Base-by-base conservation (phyloP, 2,329 filamentous ascomycete species). In the Neofusicoccum sp. region DNA sequence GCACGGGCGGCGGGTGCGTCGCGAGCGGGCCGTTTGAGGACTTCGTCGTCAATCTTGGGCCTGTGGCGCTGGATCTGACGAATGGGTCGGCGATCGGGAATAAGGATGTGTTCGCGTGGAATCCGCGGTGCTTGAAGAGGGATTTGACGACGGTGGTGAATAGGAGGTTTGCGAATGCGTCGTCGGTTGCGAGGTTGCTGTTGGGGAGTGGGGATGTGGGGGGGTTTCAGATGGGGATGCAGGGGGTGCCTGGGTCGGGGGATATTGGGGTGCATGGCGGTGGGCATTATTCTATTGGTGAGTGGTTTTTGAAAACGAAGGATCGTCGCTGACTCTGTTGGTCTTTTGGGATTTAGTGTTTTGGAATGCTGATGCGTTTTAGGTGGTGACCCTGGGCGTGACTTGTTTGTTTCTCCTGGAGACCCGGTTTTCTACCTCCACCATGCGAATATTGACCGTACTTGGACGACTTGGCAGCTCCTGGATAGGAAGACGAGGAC, bases 1-100 rank as follows among this genome's bases (percentile, higher is more conserved):
- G 83, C 16, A 77, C 78, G 0, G 85, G 85, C 11, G 84, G 84
- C 39, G 85, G 84, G 1, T 87, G 84, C 68, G 76, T 87, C 4
- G 76, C 71, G 14, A 77, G 74, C 0, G 84, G 84, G 0, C 83
- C 83, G 0, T 84, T 85, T 72, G 79, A 76, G 67, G 75, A 84
- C 67, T 74, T 67, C 66, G 66, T 65, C 1, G 76, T 80, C 37
- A 79, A 78, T 63, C 74, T 81, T 0, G 84, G 84, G 0, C 85
- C 85, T 1, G 78, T 1, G 71, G 74, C 16, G 67, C 72, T 56
- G 68, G 71, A 5, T 61, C 64, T 0, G 63, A 70, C 0, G 8
- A 47, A 47, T 16, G 44, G 44, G 8, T 14, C 11, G 72, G 76
- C 77, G 2, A 65, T 67, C 31, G 2, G 44, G 62, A 58, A 14